Conservation (phyloP, 805 yeast genomes). For the Spathaspora gorwiae region DNA sequence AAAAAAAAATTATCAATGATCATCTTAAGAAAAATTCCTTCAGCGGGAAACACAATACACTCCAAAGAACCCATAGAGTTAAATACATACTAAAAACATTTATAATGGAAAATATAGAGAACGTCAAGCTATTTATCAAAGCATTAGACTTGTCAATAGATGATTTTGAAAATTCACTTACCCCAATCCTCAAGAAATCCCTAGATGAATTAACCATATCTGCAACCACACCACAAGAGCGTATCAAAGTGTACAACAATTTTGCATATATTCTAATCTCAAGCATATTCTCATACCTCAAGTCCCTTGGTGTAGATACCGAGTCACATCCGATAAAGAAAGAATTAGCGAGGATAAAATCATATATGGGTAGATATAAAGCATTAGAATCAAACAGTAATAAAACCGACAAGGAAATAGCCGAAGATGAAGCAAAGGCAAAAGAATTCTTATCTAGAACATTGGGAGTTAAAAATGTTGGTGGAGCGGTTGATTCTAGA, state of each 20-base stretch:
- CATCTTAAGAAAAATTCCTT: neutral
- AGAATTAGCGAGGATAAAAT: slow-evolving; percentile 62
- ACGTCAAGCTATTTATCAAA: slow-evolving; percentile 35
- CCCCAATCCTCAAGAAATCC: slow-evolving; percentile 32
- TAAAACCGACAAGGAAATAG: slow-evolving; percentile 17
- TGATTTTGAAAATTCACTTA: slow-evolving; percentile 29
- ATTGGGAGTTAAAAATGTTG: slow-evolving; percentile 31
- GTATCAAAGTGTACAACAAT: slow-evolving; percentile 30
- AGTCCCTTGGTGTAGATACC: slow-evolving; percentile 54
- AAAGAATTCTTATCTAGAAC: slow-evolving; percentile 45
- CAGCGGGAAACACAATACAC: too few species aligned
- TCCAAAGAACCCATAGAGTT: neutral
- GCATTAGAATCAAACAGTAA: slow-evolving; percentile 22
- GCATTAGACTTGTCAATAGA: slow-evolving; percentile 35
- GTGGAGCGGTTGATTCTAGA: slow-evolving; percentile 25
- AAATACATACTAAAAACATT: neutral
- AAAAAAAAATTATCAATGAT: neutral
- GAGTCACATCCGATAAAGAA: slow-evolving; percentile 58
- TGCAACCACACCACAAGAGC: slow-evolving; percentile 21
- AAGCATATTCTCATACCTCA: slow-evolving; percentile 53
- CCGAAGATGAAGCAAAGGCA: slow-evolving; percentile 33
- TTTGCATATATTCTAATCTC: slow-evolving; percentile 54
- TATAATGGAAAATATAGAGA: slow-evolving; percentile 44
- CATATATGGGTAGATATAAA: slow-evolving; percentile 60
- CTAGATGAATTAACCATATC: slow-evolving; percentile 34